phyloP scores from a whole-genome alignment of 352 stramenopile genomes.

The Pythium angustatum region DNA sequence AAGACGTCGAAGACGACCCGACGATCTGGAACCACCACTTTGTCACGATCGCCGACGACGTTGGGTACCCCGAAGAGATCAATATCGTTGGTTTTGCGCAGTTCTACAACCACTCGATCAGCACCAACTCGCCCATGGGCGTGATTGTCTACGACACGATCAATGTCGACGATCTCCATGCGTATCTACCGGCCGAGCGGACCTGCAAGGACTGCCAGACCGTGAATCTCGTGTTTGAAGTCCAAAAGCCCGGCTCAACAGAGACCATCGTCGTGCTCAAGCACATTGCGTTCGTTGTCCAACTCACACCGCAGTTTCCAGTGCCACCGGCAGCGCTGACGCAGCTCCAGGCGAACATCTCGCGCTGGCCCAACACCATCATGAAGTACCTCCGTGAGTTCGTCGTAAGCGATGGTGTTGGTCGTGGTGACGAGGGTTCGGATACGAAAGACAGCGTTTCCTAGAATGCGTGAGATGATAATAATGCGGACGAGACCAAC shows the following conservation, averaged over 20 bases:
- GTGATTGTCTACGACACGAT: slow-evolving; percentile 40
- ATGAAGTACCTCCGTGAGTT: too few relatives aligned
- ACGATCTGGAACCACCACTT: slow-evolving; percentile 47
- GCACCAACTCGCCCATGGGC: slow-evolving; percentile 22
- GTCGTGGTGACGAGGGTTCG: too few relatives aligned
- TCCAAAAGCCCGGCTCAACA: not conserved
- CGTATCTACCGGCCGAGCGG: slow-evolving; percentile 33
- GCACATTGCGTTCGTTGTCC: slow-evolving; percentile 1
- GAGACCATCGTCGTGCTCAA: slow-evolving; percentile 9
- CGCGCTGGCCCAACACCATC: too few relatives aligned
- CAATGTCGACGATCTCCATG: slow-evolving; percentile 47
- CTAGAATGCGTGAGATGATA: not conserved
- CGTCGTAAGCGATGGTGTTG: too few relatives aligned
- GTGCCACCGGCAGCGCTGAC: not conserved
- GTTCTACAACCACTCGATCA: slow-evolving; percentile 29
- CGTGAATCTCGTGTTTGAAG: slow-evolving; percentile 1
- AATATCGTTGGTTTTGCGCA: slow-evolving; percentile 30
- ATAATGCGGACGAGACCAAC: too few relatives aligned
- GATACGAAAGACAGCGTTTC: too few relatives aligned
- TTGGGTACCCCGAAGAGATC: slow-evolving; percentile 22
- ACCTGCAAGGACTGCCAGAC: slow-evolving; percentile 14
- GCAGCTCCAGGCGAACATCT: slow-evolving; percentile 4
- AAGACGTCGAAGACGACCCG: slow-evolving; percentile 32
- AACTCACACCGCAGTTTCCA: slow-evolving; percentile 6
- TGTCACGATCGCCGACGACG: slow-evolving; percentile 29